Base-by-base conservation (phyloP, 805 yeast species). In the Teunomyces atbi region DNA sequence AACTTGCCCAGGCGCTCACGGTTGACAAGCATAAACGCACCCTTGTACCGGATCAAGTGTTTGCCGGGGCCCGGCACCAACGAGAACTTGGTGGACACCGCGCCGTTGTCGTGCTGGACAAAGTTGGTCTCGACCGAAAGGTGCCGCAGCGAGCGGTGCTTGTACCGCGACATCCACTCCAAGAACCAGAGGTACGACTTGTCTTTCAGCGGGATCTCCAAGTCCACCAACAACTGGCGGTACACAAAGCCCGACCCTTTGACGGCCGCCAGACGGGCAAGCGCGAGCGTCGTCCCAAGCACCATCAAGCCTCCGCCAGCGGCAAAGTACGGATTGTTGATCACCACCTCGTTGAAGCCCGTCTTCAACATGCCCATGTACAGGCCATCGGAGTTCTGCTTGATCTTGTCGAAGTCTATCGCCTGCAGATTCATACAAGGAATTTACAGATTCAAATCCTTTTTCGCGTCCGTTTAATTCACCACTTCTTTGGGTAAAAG, bases 231-330 rank as follows among this genome's bases (percentile, higher is more conserved):
- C 71, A 94, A 64, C 58, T 89, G 91, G 34, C 96, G 78, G 62
- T 91, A 89, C 5, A 88, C 62, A 37, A 94, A 77, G 1, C 81
- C 72, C 1, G 92, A 81, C 1, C 82, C 70, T 42, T 84, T 77
- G 37, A 79, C 72, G 1, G 85, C 65, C 1, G 89, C 89, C 47
- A 79, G 83, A 42, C 96, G 73, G 0, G 89, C 82, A 6, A 89
- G 56, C 0, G 97, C 96, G 28, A 94, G 66, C 1, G 84, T 85
- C 0, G 96, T 90, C n/a, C 99, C 99, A 2, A 94, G 71, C 3
- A 91, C 72, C 99, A 94, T 94, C 34, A 94, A 72, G 0, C 99
- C 99, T 57, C 97, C 97, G 59, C 99, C 99, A 0, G 98, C 99
- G 1, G 97, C 94, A 71, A 94, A 92, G 64, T 89, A 90, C n/a